Conservation (phyloP, 257 asterid species). For the Lithospermum erythrorhizon region DNA sequence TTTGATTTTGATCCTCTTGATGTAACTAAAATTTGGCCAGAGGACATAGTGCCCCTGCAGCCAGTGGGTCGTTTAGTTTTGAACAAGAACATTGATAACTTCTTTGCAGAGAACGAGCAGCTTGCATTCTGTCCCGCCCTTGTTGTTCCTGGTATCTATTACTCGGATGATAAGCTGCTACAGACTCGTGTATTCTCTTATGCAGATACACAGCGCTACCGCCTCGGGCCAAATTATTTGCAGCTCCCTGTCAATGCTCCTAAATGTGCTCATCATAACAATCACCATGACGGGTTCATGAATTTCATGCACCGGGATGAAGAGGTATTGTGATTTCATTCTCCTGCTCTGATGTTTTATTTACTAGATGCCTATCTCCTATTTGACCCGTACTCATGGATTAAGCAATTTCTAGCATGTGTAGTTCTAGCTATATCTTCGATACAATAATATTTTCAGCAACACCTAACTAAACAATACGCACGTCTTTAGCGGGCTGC, state of each 20-base stretch:
- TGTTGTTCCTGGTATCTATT: conserved; percentile 26
- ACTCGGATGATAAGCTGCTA: conserved; percentile 21
- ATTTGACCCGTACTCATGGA: background rate
- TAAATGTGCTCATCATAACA: conserved; percentile 42
- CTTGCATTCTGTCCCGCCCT: conserved; percentile 43
- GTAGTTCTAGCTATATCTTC: background rate
- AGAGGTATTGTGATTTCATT: background rate
- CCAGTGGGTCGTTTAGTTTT: conserved; percentile 93
- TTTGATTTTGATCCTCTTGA: conserved; percentile 43
- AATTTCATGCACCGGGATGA: conserved; percentile 32
- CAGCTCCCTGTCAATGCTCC: conserved; percentile 49
- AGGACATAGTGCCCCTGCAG: conserved; percentile 82
- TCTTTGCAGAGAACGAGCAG: conserved; percentile 43
- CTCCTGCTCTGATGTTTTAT: background rate
- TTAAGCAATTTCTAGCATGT: too few species aligned
- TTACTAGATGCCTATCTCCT: background rate
- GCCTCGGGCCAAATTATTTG: conserved; percentile 44
- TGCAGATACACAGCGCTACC: conserved; percentile 39
- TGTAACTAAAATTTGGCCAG: conserved; percentile 92
- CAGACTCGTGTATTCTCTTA: conserved; percentile 38
- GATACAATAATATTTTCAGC: background rate
- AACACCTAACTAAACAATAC: background rate
- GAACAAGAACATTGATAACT: conserved; percentile 83
- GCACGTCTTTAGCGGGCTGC: background rate
- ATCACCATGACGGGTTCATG: conserved; percentile 40